phyloP scores from a whole-genome alignment of 163 green algal genomes.

The Scenedesmus sp. region DNA sequence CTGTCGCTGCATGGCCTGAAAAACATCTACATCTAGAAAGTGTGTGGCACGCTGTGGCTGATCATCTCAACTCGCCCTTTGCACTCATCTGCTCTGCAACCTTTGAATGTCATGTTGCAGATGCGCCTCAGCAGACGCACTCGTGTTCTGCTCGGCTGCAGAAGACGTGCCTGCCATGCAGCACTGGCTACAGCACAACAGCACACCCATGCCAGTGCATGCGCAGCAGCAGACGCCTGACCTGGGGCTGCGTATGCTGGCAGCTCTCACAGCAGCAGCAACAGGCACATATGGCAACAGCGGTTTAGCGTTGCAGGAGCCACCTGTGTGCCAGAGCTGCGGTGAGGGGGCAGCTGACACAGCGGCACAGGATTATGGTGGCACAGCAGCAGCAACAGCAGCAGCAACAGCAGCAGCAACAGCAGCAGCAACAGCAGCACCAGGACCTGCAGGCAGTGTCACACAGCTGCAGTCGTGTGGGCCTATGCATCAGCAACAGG shows the following conservation, averaged over 20 bases:
- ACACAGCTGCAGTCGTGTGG: background rate
- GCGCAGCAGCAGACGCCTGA: conserved; percentile 59
- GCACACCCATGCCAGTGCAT: conserved; percentile 3
- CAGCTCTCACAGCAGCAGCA: conserved; percentile 53
- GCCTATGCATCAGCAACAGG: background rate
- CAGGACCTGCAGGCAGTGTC: background rate
- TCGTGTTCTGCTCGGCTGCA: conserved; percentile 44
- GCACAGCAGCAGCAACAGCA: conserved; percentile 1
- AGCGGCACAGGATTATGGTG: background rate
- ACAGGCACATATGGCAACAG: background rate
- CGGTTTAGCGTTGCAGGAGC: too few species aligned
- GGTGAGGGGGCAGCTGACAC: background rate
- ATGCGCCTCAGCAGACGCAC: background rate
- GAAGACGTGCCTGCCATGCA: conserved; percentile 55
- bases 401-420: background rate
- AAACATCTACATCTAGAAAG: background rate
- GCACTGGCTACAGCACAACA: conserved; percentile 52
- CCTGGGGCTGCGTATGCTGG: conserved; percentile 67
- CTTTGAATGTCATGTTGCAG: conserved; percentile 16
- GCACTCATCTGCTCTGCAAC: conserved; percentile 8
- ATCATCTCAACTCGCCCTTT: background rate
- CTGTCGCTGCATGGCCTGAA: background rate
- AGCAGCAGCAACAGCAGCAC: background rate
- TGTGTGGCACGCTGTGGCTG: background rate
- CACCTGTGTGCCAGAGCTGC: background rate